Conservation (phyloP, 805 yeast genomes). For the Starmerella bacillaris region DNA sequence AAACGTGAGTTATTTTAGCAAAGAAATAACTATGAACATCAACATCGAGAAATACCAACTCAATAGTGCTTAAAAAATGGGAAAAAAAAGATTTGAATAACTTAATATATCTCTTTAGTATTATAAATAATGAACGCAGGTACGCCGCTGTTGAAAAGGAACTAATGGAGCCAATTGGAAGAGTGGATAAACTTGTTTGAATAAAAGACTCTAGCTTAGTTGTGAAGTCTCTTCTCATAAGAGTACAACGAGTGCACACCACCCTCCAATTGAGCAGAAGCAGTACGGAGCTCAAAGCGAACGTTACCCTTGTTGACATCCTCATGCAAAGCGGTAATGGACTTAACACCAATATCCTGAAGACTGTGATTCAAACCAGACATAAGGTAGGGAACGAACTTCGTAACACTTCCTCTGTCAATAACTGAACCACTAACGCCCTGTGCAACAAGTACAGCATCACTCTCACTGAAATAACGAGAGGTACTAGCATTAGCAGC, state of each 20-base stretch:
- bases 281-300: constrained; percentile 94
- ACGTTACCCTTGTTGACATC: constrained; percentile 49
- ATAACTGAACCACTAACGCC: constrained; percentile 96
- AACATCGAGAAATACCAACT: no score
- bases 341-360: constrained; percentile 85
- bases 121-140: no score
- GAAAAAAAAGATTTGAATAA: no score
- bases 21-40: no score
- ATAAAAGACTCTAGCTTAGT: constrained; percentile 26
- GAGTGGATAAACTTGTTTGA: no score
- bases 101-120: no score
- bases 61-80: no score
- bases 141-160: no score
- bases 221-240: constrained; percentile 92
- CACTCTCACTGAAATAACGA: constrained; percentile 92
- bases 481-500: constrained; percentile 95
- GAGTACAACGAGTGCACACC: constrained; percentile 94
- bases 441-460: constrained; percentile 91
- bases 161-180: no score
- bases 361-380: constrained; percentile 96
- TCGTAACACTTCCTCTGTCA: constrained; percentile 88
- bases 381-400: constrained; percentile 84
- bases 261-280: constrained; percentile 97
- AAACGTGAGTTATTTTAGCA: no score
- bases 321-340: constrained; percentile 44